A percentile compares a stretch with the other conserved stretches of the same genome.
Conservation (phyloP, 2,329 filamentous ascomycete species). For the Bipolaris victoriae region DNA sequence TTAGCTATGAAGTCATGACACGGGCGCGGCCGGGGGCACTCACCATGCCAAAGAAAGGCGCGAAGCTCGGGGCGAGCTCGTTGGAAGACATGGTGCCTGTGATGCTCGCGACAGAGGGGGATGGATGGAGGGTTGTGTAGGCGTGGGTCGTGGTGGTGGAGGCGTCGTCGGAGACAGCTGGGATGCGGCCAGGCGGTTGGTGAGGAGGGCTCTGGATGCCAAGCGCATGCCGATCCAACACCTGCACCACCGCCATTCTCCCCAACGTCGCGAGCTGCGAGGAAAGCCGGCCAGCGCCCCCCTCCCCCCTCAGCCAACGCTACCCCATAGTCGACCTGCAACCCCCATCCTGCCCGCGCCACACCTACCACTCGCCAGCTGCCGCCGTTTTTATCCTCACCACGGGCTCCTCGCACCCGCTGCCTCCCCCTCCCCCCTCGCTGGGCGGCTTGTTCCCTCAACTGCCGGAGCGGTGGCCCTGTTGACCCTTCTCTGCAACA, state of each 20-base stretch:
- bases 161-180: conserved; percentile 11
- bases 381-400: not conserved
- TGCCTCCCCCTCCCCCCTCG: not conserved
- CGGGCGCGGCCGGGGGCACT: conserved; percentile 43
- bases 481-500: conserved; percentile 6
- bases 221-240: conserved; percentile 17
- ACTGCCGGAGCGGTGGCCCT: conserved; percentile 9
- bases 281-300: conserved; percentile 15
- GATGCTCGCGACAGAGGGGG: conserved; percentile 1
- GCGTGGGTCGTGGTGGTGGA: conserved; percentile 11
- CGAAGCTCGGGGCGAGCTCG: conserved; percentile 71
- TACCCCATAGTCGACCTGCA: conserved; percentile 5
- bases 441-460: conserved; percentile 15
- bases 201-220: conserved; percentile 14
- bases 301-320: conserved; percentile 11
- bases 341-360: conserved; percentile 14
- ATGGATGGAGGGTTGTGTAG: conserved; percentile 4
- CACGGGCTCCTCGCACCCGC: conserved; percentile 10
- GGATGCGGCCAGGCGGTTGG: conserved; percentile 10
- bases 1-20: conserved; percentile 46
- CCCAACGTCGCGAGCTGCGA: conserved; percentile 19
- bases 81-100: conserved; percentile 31
- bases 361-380: conserved; percentile 4
- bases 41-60: conserved; percentile 89
- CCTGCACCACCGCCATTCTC: conserved; percentile 18